Evolutionary conservation across 768 basidiomycete genomes (phyloP), one percentile per base, ranked within the genome.

Genomic region (Boletus coccyginus): DNA sequence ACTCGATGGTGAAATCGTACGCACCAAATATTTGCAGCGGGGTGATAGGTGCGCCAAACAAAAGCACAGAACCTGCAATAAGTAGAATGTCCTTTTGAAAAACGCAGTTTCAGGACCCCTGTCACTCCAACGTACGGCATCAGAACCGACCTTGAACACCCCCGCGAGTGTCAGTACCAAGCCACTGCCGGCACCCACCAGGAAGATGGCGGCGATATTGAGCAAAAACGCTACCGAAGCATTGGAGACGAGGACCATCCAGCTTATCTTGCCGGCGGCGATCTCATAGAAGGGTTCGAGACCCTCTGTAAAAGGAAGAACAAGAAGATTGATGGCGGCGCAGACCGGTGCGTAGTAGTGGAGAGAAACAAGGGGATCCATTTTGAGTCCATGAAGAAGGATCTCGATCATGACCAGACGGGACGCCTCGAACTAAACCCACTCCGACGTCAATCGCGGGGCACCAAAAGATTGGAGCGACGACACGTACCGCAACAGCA

Each of bases 331-430:
- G 77, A 98, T 90, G 57, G 78, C 70, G 0, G 96, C 94, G 71
- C 96, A 98, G 50, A 98, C 92, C 14, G 94, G 94, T 11, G 95
- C 94, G 68, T 94, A 97, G 77, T 96, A 98, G 77, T 98, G 92
- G 50, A 98, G 74, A 7, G 94, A 97, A 21, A 94, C 91, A 7
- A 98, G 82, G 0, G 96, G 96, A 67, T 97, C 94, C 95, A 98
- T 98, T 76, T 97, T 97, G 66, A 97, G 76, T 38, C 94, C 94
- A 67, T 97, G 93, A 0, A 98, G 78, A 40, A 98, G 84, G 50
- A 95, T 84, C 70, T 98, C 91, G 58, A 98, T 98, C 85, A 97
- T 94, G 24, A 98, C 94, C 13, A 98, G 82, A 40, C 96, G 89
- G 19, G 90, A 89, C 1, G 93, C 89, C 74, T 99, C 96, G 68